phyloP scores from a whole-genome alignment of 2,329 filamentous ascomycete species.

The Fusarium vanettenii region DNA sequence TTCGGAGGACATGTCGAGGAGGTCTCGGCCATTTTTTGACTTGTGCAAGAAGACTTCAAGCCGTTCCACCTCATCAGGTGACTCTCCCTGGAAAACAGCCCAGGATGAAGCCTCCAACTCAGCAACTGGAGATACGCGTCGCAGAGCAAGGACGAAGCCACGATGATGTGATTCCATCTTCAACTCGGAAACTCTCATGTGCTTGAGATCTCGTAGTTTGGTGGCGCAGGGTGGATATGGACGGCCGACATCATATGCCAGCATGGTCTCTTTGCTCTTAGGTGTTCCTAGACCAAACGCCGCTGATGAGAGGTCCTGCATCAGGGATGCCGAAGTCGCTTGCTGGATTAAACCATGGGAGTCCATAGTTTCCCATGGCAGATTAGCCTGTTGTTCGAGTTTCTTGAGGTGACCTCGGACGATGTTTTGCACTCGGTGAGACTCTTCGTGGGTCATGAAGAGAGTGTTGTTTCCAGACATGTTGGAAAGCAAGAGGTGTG shows the following conservation, averaged over 20 bases:
- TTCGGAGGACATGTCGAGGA: constrained; percentile 47
- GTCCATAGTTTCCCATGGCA: constrained; percentile 35
- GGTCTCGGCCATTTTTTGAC: constrained; percentile 45
- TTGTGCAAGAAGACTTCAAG: constrained; percentile 50
- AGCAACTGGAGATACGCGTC: constrained; percentile 43
- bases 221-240: constrained; percentile 42
- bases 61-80: constrained; percentile 39
- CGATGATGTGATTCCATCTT: constrained; percentile 47
- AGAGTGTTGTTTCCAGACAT: constrained; percentile 45
- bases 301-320: constrained; percentile 47
- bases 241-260: constrained; percentile 43
- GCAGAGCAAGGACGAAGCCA: constrained; percentile 40
- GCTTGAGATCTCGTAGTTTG: constrained; percentile 32
- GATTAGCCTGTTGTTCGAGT: constrained; percentile 34
- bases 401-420: constrained; percentile 37
- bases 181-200: constrained; percentile 42
- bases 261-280: constrained; percentile 37
- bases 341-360: constrained; percentile 35
- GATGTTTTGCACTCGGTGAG: constrained; percentile 41
- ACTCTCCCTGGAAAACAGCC: constrained; percentile 46
- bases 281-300: constrained; percentile 25
- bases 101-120: constrained; percentile 43
- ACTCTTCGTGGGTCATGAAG: constrained; percentile 48
- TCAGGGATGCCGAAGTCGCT: constrained; percentile 44
- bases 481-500: not conserved